Evolutionary conservation across 306 rosid genomes (phyloP), one percentile per base, ranked within the genome.

Genomic region (Fagus crenata): DNA sequence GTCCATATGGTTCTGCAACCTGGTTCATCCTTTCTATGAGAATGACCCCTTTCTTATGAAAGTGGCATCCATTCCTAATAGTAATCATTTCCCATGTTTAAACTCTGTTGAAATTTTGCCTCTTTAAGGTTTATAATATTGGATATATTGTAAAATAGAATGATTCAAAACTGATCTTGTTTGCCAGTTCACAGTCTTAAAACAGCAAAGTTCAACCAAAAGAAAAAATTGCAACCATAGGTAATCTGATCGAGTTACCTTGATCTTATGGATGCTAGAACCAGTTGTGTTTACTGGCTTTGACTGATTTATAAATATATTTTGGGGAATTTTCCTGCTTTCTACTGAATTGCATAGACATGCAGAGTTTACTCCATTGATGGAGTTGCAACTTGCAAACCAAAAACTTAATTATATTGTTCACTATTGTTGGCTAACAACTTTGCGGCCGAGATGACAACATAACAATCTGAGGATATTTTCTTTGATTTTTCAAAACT

Each of bases 81-180:
- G 53, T 54, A 18, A 8, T 35, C 65, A 37, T 68, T 71, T 73
- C 77, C 53, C 69, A 56, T 9, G 76, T 78, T 71, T 67, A 59
- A 53, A 43, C 13, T 43, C 12, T 7, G 35, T 42, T 68, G 49
- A 15, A 65, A 65, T 18, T 36, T 35, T 65, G 2, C 46, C 7
- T 17, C 9, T 40, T 18, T 8, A 43, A 17, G 51, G 73, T 63
- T 63, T 63, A 63, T 33, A 35, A 14, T 13, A 33, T 33, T 63
- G 42, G 68, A 61, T 35, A 13, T 61, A 43, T 12, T 8, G 22
- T 9, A n/a, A 3, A 60, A 5, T 4, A 6, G 72, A 67, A 40
- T 40, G 72, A 40, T 39, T 40, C 7, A 1, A 17, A 40, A 17
- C 43, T 56, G 64, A 56, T 22, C 35, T 56, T 18, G 9, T 56